These are phyloP conservation scores for Acanthamoeba culbertsoni DNA, from an alignment of 208 protist genomes.

Conservation along the genomic window DNA sequence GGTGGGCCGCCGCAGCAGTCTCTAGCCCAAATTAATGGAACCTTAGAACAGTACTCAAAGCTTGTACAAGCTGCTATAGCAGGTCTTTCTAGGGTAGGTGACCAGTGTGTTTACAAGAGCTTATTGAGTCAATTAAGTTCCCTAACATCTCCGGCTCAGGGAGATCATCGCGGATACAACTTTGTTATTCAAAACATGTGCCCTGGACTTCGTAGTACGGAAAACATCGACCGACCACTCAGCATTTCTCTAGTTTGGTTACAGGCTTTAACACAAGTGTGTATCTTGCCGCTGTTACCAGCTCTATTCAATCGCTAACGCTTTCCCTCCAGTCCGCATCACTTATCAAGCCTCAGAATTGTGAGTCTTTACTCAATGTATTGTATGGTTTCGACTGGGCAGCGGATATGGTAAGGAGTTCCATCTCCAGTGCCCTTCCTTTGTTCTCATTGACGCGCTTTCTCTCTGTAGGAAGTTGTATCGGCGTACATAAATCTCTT, in stretches of 20 bases:
- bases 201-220: neutral
- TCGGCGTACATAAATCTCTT: neutral
- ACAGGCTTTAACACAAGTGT: neutral
- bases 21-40: neutral
- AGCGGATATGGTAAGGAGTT: neutral
- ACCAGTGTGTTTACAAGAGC: too few relatives aligned
- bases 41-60: neutral
- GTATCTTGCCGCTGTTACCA: too few relatives aligned
- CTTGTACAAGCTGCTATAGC: neutral
- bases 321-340: neutral
- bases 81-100: neutral
- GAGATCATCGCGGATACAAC: constrained; percentile 21
- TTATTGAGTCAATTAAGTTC: too few relatives aligned
- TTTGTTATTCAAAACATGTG: neutral
- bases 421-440: neutral
- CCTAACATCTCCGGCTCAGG: too few relatives aligned
- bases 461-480: neutral
- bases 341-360: neutral
- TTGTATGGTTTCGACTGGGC: constrained; percentile 40
- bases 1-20: neutral
- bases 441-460: neutral
- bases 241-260: constrained; percentile 31
- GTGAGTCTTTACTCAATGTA: neutral
- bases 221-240: neutral
- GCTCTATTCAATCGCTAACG: neutral